Conservation (phyloP, 768 basidiomycete genomes). For the Hericium alpestre region DNA sequence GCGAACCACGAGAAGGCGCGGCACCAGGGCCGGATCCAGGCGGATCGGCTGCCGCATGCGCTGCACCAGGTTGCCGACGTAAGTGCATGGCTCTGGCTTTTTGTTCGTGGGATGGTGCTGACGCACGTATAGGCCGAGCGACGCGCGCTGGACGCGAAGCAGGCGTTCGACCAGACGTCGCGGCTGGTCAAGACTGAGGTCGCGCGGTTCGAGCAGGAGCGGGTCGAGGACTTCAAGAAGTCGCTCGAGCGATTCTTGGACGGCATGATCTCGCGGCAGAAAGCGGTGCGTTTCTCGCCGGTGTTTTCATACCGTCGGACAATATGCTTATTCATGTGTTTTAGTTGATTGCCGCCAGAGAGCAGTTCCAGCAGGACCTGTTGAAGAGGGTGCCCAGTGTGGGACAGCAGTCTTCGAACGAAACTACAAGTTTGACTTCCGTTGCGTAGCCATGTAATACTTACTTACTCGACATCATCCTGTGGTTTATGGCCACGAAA, state of each 20-base stretch:
- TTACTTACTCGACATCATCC: too few relatives aligned
- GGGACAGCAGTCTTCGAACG: not conserved
- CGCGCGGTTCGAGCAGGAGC: constrained; percentile 83
- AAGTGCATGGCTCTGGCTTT: constrained; percentile 14
- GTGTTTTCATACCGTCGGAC: not conserved
- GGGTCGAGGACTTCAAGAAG: constrained; percentile 86
- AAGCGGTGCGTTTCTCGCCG: constrained; percentile 15
- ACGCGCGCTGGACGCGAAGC: constrained; percentile 68
- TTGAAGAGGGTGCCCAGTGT: constrained; percentile 10
- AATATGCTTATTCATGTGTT: constrained; percentile 10
- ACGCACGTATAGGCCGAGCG: constrained; percentile 59
- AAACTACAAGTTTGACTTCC: not conserved
- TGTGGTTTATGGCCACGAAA: too few relatives aligned
- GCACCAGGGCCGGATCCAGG: constrained; percentile 59
- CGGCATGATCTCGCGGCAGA: constrained; percentile 79
- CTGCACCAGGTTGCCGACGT: constrained; percentile 77
- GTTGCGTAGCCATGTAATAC: not conserved
- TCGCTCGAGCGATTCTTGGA: constrained; percentile 76
- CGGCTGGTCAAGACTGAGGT: constrained; percentile 85
- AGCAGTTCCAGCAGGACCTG: constrained; percentile 11
- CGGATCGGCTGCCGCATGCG: constrained; percentile 64
- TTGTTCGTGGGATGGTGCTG: not conserved
- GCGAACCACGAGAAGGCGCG: constrained; percentile 75
- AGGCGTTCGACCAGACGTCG: constrained; percentile 83
- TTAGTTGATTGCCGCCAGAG: constrained; percentile 33